A percentile compares a stretch with the other conserved stretches of the same genome.
Evolutionary conservation across 2,329 filamentous ascomycete species (phyloP).

Genomic region (Chaetothyriales sp.): DNA sequence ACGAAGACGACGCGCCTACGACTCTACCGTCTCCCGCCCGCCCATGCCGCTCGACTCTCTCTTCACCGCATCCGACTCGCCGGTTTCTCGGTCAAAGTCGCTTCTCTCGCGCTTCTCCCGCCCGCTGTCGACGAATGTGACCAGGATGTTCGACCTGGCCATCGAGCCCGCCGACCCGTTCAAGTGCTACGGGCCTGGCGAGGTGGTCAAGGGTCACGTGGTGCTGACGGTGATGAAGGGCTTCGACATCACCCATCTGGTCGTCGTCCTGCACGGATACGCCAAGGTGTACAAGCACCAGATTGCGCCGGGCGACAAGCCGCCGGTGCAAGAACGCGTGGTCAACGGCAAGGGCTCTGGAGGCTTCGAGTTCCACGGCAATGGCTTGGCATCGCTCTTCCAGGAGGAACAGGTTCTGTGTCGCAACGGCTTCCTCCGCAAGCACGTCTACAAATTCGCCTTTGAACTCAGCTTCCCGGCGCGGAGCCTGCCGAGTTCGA

Average conservation of each 20-base stretch:
- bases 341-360: conserved; percentile 42
- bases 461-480: conserved; percentile 50
- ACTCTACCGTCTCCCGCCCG: background rate
- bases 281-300: conserved; percentile 53
- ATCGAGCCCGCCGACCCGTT: conserved; percentile 51
- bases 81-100: conserved; percentile 29
- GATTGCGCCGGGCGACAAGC: conserved; percentile 40
- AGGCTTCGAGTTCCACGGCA: conserved; percentile 45
- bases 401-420: conserved; percentile 52
- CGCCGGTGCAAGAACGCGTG: conserved; percentile 36
- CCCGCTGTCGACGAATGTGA: conserved; percentile 39
- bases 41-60: conserved; percentile 19
- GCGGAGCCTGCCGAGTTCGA: conserved; percentile 61
- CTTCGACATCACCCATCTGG: conserved; percentile 49
- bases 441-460: conserved; percentile 53
- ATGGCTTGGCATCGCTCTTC: conserved; percentile 51
- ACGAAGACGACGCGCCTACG: background rate
- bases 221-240: conserved; percentile 47
- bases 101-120: conserved; percentile 43
- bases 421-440: conserved; percentile 48
- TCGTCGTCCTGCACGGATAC: conserved; percentile 49
- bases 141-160: conserved; percentile 47
- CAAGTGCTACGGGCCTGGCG: conserved; percentile 48
- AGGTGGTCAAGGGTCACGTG: conserved; percentile 47
- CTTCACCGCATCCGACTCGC: conserved; percentile 30